Percentiles rank a stretch among this genome's conserved stretches.
Evolutionary conservation across 768 basidiomycete genomes (phyloP).

Genomic region (Mycena metata): DNA sequence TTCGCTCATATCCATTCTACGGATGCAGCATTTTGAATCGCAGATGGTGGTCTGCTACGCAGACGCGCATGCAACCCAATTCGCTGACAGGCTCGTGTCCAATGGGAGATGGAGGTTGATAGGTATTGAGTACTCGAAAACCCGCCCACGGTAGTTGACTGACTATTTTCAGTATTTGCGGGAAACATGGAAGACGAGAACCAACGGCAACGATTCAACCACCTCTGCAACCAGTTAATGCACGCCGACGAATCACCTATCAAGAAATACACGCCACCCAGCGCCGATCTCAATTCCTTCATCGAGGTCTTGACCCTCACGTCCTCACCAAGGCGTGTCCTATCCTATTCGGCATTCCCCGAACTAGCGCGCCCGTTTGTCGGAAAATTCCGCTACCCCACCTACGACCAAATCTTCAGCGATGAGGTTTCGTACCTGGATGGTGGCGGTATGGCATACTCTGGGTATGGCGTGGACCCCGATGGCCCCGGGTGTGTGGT

Average conservation of each 20-base stretch:
- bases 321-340: conserved; percentile 25
- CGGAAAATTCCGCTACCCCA: conserved; percentile 25
- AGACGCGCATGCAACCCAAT: conserved; percentile 31
- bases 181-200: conserved; percentile 21
- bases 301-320: conserved; percentile 34
- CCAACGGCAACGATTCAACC: conserved; percentile 23
- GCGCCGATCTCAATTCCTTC: conserved; percentile 26
- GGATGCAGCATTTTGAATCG: conserved; percentile 36
- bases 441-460: conserved; percentile 35
- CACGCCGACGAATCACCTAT: conserved; percentile 24
- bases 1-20: neutral
- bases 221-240: conserved; percentile 27
- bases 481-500: conserved; percentile 33
- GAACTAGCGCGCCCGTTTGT: conserved; percentile 31
- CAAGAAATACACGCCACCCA: conserved; percentile 32
- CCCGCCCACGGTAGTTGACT: neutral
- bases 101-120: conserved; percentile 38
- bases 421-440: conserved; percentile 37
- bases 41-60: conserved; percentile 36
- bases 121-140: neutral
- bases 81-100: conserved; percentile 32
- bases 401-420: conserved; percentile 37
- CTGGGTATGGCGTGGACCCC: conserved; percentile 33
- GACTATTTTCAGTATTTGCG: conserved; percentile 23
- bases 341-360: conserved; percentile 27